A percentile compares a stretch with the other conserved stretches of the same genome.
phyloP scores from a whole-genome alignment of 331 rosid species.

The Dryas integrifolia region DNA sequence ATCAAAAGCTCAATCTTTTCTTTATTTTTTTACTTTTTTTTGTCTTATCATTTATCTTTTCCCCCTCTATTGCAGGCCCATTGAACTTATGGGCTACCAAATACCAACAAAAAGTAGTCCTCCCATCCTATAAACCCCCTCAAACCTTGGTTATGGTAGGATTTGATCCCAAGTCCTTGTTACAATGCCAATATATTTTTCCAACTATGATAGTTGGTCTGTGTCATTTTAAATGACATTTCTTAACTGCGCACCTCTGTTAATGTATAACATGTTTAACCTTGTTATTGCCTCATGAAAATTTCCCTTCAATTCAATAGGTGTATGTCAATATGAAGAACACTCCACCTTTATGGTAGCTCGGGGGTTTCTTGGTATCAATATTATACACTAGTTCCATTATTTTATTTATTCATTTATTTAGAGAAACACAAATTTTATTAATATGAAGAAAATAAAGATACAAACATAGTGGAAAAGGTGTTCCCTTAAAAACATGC shows the following conservation, averaged over 20 bases:
- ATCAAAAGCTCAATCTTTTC: neutral
- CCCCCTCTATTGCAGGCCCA: too few relatives aligned
- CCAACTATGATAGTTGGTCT: neutral
- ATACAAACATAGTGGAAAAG: too few relatives aligned
- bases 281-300: too few relatives aligned
- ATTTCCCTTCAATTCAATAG: too few relatives aligned
- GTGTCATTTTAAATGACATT: neutral
- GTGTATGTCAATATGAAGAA: too few relatives aligned
- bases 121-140: neutral
- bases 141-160: neutral
- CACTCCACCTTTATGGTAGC: too few relatives aligned
- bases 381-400: neutral
- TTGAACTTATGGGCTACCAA: neutral
- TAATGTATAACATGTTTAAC: too few relatives aligned
- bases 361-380: too few relatives aligned
- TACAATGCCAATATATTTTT: neutral
- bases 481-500: too few relatives aligned
- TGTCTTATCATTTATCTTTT: neutral
- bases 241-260: neutral
- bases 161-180: neutral
- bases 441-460: too few relatives aligned
- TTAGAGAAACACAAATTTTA: too few relatives aligned
- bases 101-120: neutral
- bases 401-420: neutral
- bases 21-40: neutral